Evolutionary conservation across 768 basidiomycete genomes (phyloP).

Genomic region (Hydnum rufescens): DNA sequence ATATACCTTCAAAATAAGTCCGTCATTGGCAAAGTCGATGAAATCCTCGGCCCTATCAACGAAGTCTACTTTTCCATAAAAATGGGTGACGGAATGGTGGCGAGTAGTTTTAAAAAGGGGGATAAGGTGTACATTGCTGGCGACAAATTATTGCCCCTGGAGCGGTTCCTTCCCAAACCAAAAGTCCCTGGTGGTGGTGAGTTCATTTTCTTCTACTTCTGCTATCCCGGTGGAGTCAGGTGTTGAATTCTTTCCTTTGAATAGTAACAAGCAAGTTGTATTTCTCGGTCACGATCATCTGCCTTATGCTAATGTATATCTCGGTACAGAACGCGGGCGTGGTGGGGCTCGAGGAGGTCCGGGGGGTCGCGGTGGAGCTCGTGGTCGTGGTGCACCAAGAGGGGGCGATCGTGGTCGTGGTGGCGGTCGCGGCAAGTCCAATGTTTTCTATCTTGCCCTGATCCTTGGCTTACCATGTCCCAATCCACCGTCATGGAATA

Average conservation of each 20-base stretch:
- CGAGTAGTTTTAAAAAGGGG: conserved; percentile 87
- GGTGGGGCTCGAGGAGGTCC: conserved; percentile 12
- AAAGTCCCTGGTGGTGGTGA: conserved; percentile 45
- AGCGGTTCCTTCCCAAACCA: conserved; percentile 92
- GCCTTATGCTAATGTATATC: conserved; percentile 18
- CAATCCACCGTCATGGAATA: too few species aligned
- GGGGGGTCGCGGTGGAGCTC: conserved; percentile 19
- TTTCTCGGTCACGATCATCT: conserved; percentile 6
- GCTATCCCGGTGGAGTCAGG: conserved; percentile 3
- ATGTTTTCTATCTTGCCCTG: too few species aligned
- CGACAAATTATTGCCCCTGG: conserved; percentile 93
- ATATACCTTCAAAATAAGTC: conserved; percentile 96
- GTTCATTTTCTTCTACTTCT: conserved; percentile 4
- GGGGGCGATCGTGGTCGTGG: conserved; percentile 13
- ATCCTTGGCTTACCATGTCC: too few species aligned
- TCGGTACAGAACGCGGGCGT: conserved; percentile 19
- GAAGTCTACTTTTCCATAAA: conserved; percentile 97
- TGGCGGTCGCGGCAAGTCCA: conserved; percentile 20
- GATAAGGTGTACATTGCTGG: conserved; percentile 95
- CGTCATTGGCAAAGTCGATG: conserved; percentile 90
- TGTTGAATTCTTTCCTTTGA: conserved; percentile 18
- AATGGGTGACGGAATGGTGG: conserved; percentile 91
- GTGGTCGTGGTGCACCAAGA: conserved; percentile 16
- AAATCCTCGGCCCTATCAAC: conserved; percentile 98
- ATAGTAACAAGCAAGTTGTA: conserved; percentile 16